Evolutionary conservation across 2,329 filamentous ascomycete genomes (phyloP).

Genomic region (Scedosporium dehoogii): DNA sequence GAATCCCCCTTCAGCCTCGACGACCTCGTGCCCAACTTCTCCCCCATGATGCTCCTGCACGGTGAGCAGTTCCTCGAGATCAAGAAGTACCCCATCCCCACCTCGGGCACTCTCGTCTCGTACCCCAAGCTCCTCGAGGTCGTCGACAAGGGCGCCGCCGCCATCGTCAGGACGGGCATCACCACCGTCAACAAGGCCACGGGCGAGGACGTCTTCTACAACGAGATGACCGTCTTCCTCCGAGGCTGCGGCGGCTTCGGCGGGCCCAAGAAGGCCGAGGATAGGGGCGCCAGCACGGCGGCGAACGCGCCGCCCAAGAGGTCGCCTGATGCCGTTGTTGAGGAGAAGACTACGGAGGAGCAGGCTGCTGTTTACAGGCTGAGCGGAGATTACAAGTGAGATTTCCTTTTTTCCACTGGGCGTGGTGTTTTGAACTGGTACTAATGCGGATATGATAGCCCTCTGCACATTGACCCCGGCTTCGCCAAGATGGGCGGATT

Average conservation of each 20-base stretch:
- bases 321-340: constrained; percentile 68
- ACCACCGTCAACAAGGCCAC: constrained; percentile 78
- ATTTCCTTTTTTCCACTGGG: neutral
- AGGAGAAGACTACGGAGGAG: constrained; percentile 78
- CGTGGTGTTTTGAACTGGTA: neutral
- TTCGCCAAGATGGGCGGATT: constrained; percentile 96
- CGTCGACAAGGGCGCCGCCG: constrained; percentile 88
- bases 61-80: constrained; percentile 98
- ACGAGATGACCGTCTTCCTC: constrained; percentile 88
- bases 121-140: constrained; percentile 82
- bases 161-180: constrained; percentile 68
- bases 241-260: constrained; percentile 86
- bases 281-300: constrained; percentile 72
- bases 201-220: constrained; percentile 91
- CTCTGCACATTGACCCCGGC: constrained; percentile 86
- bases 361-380: constrained; percentile 91
- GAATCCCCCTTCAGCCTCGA: constrained; percentile 69
- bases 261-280: constrained; percentile 64
- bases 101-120: constrained; percentile 64
- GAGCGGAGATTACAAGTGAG: constrained; percentile 80
- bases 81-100: constrained; percentile 84
- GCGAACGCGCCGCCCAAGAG: constrained; percentile 70
- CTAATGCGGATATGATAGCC: constrained; percentile 29
- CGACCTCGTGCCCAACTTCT: constrained; percentile 89
- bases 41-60: constrained; percentile 96